A percentile compares a stretch with the other conserved stretches of the same genome.
Conservation (phyloP, 768 basidiomycete species). For the Kwoniella heveanensis region DNA sequence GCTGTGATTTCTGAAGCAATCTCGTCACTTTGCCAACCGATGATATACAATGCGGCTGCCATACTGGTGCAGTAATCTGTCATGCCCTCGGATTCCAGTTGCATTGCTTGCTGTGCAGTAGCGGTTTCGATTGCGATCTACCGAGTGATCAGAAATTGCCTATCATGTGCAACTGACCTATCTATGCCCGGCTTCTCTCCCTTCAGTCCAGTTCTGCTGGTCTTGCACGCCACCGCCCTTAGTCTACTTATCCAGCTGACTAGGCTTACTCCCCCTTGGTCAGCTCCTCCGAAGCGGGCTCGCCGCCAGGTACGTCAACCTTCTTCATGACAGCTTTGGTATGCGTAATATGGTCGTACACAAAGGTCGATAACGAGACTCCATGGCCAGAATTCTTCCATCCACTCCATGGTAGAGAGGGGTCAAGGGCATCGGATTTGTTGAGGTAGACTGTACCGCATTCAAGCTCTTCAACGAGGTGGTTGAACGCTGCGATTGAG, state of each 20-base stretch:
- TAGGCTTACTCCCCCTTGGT: constrained; percentile 1
- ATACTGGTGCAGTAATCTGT: too few species aligned
- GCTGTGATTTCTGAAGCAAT: too few species aligned
- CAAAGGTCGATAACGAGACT: constrained; percentile 77
- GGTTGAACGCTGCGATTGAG: constrained; percentile 71
- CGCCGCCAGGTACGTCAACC: constrained; percentile 22
- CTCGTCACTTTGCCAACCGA: too few species aligned
- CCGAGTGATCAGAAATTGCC: too few species aligned
- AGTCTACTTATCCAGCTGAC: background rate
- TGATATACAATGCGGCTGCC: too few species aligned
- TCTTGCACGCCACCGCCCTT: too few species aligned
- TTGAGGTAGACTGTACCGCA: constrained; percentile 94
- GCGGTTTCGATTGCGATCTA: too few species aligned
- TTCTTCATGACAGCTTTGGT: constrained; percentile 55
- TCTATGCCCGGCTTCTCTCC: too few species aligned
- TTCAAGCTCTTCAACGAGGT: constrained; percentile 70
- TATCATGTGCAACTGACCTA: too few species aligned
- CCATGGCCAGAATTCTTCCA: constrained; percentile 92
- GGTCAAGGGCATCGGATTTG: constrained; percentile 84
- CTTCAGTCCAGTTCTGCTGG: too few species aligned
- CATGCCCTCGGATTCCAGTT: too few species aligned
- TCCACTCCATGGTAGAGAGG: constrained; percentile 91
- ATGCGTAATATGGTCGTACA: constrained; percentile 54
- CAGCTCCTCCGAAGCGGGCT: background rate
- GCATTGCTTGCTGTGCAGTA: too few species aligned